A percentile compares a stretch with the other conserved stretches of the same genome.
These are phyloP conservation scores for Eurotiales sp. DNA, from an alignment of 2,329 filamentous ascomycete species.

Conservation along the genomic window DNA sequence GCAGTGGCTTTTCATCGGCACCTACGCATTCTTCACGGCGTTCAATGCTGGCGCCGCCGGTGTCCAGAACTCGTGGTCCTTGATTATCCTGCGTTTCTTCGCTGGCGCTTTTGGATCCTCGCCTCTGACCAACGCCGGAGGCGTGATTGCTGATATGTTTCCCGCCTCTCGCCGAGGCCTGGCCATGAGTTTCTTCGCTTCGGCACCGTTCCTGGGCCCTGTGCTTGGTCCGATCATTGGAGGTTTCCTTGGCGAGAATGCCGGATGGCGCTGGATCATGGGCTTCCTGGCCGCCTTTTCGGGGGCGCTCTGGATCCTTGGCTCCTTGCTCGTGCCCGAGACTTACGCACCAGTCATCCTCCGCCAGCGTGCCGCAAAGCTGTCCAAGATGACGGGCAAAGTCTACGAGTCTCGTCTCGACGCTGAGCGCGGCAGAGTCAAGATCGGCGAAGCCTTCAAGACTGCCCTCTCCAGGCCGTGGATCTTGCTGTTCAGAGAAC, in stretches of 20 bases:
- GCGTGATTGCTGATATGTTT: constrained; percentile 62
- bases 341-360: constrained; percentile 51
- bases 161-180: constrained; percentile 50
- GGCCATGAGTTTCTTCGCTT: constrained; percentile 62
- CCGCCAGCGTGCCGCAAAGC: constrained; percentile 45
- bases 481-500: constrained; percentile 47
- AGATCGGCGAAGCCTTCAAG: constrained; percentile 37
- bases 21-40: constrained; percentile 46
- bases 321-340: constrained; percentile 29
- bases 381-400: constrained; percentile 50
- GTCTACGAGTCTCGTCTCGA: constrained; percentile 43
- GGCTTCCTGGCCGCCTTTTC: constrained; percentile 62
- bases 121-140: constrained; percentile 60
- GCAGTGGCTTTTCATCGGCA: constrained; percentile 31
- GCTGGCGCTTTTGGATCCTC: constrained; percentile 60
- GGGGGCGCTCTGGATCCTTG: constrained; percentile 51
- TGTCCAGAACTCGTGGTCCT: constrained; percentile 53
- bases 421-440: constrained; percentile 40
- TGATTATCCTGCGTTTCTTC: constrained; percentile 67
- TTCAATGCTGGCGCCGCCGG: constrained; percentile 61
- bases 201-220: constrained; percentile 65
- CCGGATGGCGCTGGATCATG: constrained; percentile 67
- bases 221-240: constrained; percentile 62
- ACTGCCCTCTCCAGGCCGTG: constrained; percentile 50
- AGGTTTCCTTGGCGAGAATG: constrained; percentile 61